Conservation (phyloP, 225 moss, liverwort and hornwort species). For the Bryoerythrophyllum caledonicum region DNA sequence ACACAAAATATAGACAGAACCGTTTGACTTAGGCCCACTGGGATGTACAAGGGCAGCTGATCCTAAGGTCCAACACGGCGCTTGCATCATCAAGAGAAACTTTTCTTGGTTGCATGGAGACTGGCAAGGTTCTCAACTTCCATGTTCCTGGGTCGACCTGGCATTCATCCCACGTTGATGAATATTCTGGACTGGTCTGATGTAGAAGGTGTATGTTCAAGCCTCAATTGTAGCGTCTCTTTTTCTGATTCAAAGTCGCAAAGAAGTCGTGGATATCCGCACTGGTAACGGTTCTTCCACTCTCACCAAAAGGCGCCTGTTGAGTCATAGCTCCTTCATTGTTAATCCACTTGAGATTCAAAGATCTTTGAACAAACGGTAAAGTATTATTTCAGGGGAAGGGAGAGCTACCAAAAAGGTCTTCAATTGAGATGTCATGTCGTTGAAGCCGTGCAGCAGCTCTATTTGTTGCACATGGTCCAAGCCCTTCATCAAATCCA, state of each 20-base stretch:
- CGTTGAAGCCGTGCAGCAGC: slow-evolving; percentile 72
- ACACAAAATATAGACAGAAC: slow-evolving; percentile 22
- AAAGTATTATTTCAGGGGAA: too few species aligned
- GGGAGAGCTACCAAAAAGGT: slow-evolving; percentile 55
- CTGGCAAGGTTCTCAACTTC: slow-evolving; percentile 25
- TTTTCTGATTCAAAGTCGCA: slow-evolving; percentile 70
- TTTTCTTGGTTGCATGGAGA: not conserved
- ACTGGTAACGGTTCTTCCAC: slow-evolving; percentile 74
- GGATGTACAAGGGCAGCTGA: slow-evolving; percentile 17
- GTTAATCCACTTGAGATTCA: slow-evolving; percentile 6
- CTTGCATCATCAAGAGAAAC: slow-evolving; percentile 5
- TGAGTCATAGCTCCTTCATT: not conserved
- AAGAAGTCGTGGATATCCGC: slow-evolving; percentile 89
- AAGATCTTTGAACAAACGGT: not conserved
- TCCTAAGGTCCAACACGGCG: not conserved
- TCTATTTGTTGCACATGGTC: slow-evolving; percentile 93
- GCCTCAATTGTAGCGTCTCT: slow-evolving; percentile 50
- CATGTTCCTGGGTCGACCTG: slow-evolving; percentile 1
- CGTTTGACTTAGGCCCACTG: not conserved
- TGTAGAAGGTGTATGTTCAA: not conserved
- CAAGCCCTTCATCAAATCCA: slow-evolving; percentile 71
- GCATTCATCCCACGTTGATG: slow-evolving; percentile 6
- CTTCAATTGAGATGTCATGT: slow-evolving; percentile 66
- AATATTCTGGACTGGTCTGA: not conserved
- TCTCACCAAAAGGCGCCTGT: slow-evolving; percentile 72